Conservation (phyloP, 257 asterid genomes). For the Solanum verrucosum region DNA sequence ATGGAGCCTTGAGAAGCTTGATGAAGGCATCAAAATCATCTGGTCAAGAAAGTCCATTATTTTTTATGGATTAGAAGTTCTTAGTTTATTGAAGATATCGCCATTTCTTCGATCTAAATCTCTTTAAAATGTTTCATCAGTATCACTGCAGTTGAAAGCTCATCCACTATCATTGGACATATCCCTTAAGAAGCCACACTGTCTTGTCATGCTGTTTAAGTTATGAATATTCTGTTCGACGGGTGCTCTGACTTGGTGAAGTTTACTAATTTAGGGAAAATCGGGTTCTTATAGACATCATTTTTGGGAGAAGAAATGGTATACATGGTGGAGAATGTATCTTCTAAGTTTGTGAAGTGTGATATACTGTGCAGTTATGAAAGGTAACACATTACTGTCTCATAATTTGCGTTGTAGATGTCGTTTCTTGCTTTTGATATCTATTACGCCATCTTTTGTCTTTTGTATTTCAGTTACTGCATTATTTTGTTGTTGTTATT, state of each 20-base stretch:
- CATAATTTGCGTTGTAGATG: no score
- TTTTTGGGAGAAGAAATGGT: neutral
- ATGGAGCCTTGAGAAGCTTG: conserved; percentile 45
- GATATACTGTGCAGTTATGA: no score
- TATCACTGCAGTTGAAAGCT: neutral
- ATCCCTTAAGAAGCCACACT: neutral
- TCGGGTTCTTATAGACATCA: neutral
- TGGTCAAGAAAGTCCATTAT: conserved; percentile 11
- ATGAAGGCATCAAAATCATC: conserved; percentile 29
- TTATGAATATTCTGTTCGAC: neutral
- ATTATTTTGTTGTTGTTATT: neutral
- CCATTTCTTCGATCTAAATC: no score
- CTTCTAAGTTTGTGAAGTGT: neutral
- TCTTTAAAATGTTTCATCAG: neutral
- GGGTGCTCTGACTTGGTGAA: neutral
- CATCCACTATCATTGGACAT: neutral
- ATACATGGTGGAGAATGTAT: neutral
- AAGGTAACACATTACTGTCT: no score
- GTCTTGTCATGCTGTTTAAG: neutral
- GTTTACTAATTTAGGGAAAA: neutral
- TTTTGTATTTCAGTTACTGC: neutral
- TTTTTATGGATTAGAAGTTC: neutral
- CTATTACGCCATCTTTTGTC: neutral
- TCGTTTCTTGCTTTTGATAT: neutral
- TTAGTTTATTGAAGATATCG: neutral